Percentiles rank a stretch among this genome's conserved stretches.
Evolutionary conservation across 2,329 filamentous ascomycete genomes (phyloP).

Genomic region (Atkinsonella hypoxylon): DNA sequence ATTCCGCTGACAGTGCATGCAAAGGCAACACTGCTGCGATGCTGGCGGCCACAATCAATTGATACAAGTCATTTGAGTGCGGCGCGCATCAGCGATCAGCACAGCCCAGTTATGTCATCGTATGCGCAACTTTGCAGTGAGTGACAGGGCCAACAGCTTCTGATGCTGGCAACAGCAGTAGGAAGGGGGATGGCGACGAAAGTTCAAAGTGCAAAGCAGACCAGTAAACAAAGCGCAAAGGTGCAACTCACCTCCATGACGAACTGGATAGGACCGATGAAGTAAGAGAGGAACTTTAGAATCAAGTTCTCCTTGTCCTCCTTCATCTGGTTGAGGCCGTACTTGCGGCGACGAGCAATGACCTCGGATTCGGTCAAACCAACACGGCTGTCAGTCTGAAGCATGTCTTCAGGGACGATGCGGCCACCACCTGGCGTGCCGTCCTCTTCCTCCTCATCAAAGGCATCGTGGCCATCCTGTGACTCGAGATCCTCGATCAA

Average conservation of each 20-base stretch:
- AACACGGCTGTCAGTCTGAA: slow-evolving; percentile 61
- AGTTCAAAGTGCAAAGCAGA: background rate
- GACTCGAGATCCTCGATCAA: slow-evolving; percentile 82
- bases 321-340: slow-evolving; percentile 80
- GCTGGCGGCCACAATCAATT: background rate
- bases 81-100: background rate
- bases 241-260: slow-evolving; percentile 67
- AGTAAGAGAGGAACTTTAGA: slow-evolving; percentile 73
- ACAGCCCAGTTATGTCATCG: background rate
- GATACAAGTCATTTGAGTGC: background rate
- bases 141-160: background rate
- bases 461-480: slow-evolving; percentile 56
- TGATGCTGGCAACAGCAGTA: background rate
- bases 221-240: background rate
- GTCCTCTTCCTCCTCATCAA: slow-evolving; percentile 48
- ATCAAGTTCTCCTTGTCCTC: slow-evolving; percentile 79
- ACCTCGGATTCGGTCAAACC: slow-evolving; percentile 68
- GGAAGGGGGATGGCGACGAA: background rate
- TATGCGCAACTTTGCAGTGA: background rate
- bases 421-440: slow-evolving; percentile 41
- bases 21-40: background rate
- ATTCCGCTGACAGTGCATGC: background rate
- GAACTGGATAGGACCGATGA: slow-evolving; percentile 82
- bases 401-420: slow-evolving; percentile 58
- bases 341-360: slow-evolving; percentile 49